Conservation (phyloP, 2,329 filamentous ascomycete species). For the Leptoxyphium fumago region DNA sequence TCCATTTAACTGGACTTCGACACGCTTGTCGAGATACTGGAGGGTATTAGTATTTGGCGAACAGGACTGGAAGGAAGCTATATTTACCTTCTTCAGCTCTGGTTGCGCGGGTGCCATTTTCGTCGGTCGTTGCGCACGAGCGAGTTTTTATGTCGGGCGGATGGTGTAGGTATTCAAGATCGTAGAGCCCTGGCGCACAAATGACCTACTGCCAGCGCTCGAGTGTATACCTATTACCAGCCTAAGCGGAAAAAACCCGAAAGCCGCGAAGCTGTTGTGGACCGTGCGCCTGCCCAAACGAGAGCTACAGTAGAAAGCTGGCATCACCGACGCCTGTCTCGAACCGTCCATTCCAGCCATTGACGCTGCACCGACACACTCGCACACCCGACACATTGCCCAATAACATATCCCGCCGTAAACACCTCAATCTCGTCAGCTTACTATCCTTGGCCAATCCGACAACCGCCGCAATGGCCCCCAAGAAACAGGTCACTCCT, state of each 20-base stretch:
- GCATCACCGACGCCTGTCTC: background rate
- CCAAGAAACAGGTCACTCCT: slow-evolving; percentile 13
- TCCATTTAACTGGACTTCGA: slow-evolving; percentile 95
- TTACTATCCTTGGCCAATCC: too few species aligned
- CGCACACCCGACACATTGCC: too few species aligned
- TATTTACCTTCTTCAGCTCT: slow-evolving; percentile 85
- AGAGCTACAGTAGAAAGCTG: background rate
- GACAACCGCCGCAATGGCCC: slow-evolving; percentile 10
- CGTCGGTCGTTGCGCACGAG: too few species aligned
- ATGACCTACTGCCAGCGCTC: too few species aligned
- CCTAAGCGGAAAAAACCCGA: background rate
- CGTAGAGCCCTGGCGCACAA: too few species aligned
- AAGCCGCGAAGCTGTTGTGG: background rate
- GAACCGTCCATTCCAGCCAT: background rate
- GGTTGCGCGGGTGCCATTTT: slow-evolving; percentile 96
- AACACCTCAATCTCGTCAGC: too few species aligned
- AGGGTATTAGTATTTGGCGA: background rate
- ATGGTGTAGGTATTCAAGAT: too few species aligned
- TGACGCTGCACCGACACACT: too few species aligned
- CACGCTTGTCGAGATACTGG: slow-evolving; percentile 97
- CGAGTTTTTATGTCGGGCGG: too few species aligned
- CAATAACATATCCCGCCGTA: too few species aligned
- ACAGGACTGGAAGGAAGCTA: background rate
- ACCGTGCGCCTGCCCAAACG: background rate
- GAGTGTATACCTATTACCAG: too few species aligned